phyloP scores from a whole-genome alignment of 108 stramenopile species.

The Skeletonema menzelii region DNA sequence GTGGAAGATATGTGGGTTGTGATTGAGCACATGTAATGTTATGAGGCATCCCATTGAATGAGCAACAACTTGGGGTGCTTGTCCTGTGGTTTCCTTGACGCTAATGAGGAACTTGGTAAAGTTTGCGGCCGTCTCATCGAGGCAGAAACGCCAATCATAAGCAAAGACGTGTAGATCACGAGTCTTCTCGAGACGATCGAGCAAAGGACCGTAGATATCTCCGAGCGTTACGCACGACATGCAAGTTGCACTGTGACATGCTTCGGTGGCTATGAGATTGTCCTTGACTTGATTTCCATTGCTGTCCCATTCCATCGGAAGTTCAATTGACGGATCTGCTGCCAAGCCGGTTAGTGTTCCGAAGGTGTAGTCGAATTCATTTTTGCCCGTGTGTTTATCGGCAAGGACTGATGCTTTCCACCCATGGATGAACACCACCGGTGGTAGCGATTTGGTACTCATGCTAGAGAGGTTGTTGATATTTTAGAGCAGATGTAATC shows the following conservation, averaged over 20 bases:
- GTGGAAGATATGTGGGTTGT: conserved; percentile 6
- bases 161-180: conserved; percentile 15
- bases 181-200: conserved; percentile 1
- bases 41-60: conserved; percentile 21
- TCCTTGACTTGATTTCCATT: conserved; percentile 6
- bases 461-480: background rate
- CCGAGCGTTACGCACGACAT: background rate
- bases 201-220: conserved; percentile 2
- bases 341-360: background rate
- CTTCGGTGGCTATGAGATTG: conserved; percentile 9
- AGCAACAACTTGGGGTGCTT: conserved; percentile 15
- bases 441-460: conserved; percentile 4
- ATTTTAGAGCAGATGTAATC: too few relatives aligned
- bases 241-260: conserved; percentile 5
- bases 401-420: conserved; percentile 19
- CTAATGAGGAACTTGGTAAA: background rate
- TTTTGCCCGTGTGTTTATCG: conserved; percentile 4
- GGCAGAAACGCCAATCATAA: conserved; percentile 15
- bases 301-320: conserved; percentile 10
- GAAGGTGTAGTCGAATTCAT: background rate
- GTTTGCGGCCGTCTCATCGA: conserved; percentile 12
- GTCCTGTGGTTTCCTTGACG: background rate
- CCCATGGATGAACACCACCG: conserved; percentile 19
- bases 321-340: background rate
- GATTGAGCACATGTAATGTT: conserved; percentile 13